Evolutionary conservation across 805 yeast species (phyloP).

Genomic region (Jamesozyma lodderae): DNA sequence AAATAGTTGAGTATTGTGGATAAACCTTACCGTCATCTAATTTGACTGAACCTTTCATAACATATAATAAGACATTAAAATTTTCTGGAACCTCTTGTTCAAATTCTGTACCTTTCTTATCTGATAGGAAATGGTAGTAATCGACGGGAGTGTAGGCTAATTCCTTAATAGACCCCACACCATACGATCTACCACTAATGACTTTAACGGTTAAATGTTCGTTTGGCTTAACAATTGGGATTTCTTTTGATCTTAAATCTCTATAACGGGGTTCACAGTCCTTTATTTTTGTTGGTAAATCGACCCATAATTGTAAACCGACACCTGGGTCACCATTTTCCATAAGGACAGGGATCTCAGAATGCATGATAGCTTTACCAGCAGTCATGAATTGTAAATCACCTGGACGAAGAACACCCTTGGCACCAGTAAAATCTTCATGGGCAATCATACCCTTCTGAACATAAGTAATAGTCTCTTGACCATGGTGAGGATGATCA

Average conservation of each 20-base stretch:
- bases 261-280: constrained; percentile 66
- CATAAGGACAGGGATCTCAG: constrained; percentile 69
- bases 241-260: constrained; percentile 60
- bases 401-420: constrained; percentile 68
- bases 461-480: constrained; percentile 67
- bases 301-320: constrained; percentile 87
- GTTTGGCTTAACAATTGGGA: constrained; percentile 58
- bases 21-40: constrained; percentile 38
- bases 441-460: constrained; percentile 63
- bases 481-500: constrained; percentile 78
- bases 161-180: constrained; percentile 63
- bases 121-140: constrained; percentile 56
- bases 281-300: constrained; percentile 57
- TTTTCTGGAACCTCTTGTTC: constrained; percentile 48
- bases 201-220: constrained; percentile 51
- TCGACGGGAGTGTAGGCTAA: constrained; percentile 76
- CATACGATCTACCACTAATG: constrained; percentile 69
- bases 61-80: constrained; percentile 63
- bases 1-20: constrained; percentile 43
- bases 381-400: constrained; percentile 94
- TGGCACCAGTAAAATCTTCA: constrained; percentile 81
- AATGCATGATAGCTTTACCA: constrained; percentile 77
- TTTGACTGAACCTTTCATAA: constrained; percentile 50
- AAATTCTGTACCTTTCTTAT: constrained; percentile 53
- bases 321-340: constrained; percentile 41